These are phyloP conservation scores for Lithospermum erythrorhizon DNA, from an alignment of 257 asterid genomes.

Conservation along the genomic window DNA sequence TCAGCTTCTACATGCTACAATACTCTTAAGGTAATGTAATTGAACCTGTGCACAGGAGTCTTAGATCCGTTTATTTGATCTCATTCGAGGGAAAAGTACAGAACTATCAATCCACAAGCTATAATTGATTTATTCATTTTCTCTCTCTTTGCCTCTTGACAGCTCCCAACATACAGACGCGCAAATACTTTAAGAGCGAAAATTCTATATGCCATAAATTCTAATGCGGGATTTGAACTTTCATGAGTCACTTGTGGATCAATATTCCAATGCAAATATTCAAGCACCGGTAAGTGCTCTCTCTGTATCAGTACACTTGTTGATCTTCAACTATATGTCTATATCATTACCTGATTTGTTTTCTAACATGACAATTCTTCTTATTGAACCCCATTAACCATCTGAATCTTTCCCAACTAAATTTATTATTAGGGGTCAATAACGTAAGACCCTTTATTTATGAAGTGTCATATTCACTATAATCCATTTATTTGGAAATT, in stretches of 20 bases:
- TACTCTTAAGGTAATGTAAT: slow-evolving; percentile 67
- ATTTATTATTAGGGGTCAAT: no score
- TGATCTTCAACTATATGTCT: background rate
- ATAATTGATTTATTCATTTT: slow-evolving; percentile 7
- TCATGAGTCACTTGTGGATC: slow-evolving; percentile 51
- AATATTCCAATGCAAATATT: no score
- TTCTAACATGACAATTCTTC: background rate
- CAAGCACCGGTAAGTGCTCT: background rate
- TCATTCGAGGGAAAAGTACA: no score
- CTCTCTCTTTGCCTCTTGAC: slow-evolving; percentile 20
- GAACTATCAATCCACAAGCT: background rate
- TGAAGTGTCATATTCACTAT: no score
- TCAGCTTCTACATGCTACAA: slow-evolving; percentile 98
- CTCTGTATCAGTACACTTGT: background rate
- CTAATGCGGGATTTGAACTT: slow-evolving; percentile 95
- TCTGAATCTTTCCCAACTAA: no score
- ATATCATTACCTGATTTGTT: background rate
- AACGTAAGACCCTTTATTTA: no score
- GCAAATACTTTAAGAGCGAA: slow-evolving; percentile 72
- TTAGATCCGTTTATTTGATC: background rate
- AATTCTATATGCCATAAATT: slow-evolving; percentile 81
- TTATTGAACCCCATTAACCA: background rate
- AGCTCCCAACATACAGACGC: slow-evolving; percentile 97
- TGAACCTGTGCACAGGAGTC: background rate
- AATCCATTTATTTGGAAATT: no score